These are phyloP conservation scores for Starmerella tilneyi DNA, from an alignment of 805 yeast species.

Conservation along the genomic window DNA sequence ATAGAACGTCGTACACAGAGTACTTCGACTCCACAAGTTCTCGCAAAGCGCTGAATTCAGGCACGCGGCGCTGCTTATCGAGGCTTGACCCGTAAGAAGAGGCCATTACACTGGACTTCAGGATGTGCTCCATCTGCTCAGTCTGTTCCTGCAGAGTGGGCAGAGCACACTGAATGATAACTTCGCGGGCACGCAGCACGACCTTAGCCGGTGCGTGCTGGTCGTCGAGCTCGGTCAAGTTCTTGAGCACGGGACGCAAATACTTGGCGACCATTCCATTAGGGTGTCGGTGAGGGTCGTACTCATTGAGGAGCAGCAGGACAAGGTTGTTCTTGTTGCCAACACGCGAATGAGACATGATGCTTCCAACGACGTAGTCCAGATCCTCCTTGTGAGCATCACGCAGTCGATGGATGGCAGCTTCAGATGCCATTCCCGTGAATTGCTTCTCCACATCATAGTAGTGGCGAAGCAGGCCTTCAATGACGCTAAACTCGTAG, in stretches of 20 bases:
- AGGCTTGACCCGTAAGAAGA: constrained; percentile 57
- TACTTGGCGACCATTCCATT: constrained; percentile 57
- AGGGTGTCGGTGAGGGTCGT: constrained; percentile 68
- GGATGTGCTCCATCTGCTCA: constrained; percentile 92
- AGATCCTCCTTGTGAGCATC: constrained; percentile 76
- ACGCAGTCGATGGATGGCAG: constrained; percentile 74
- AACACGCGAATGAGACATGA: constrained; percentile 84
- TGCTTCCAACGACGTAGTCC: constrained; percentile 57
- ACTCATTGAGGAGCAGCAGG: constrained; percentile 71
- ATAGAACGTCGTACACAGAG: constrained; percentile 89
- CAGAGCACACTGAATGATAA: constrained; percentile 88
- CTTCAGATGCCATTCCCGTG: constrained; percentile 49
- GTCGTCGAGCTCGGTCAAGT: constrained; percentile 77
- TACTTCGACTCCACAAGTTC: constrained; percentile 95
- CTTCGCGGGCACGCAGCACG: constrained; percentile 89
- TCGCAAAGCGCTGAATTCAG: constrained; percentile 65
- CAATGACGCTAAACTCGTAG: constrained; percentile 73
- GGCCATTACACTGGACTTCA: constrained; percentile 82
- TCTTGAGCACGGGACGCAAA: constrained; percentile 61
- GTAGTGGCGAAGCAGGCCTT: constrained; percentile 58
- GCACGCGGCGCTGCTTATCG: constrained; percentile 49
- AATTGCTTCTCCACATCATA: constrained; percentile 68
- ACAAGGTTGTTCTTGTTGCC: constrained; percentile 86
- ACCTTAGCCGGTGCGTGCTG: constrained; percentile 80
- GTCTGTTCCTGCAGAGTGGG: constrained; percentile 94